phyloP scores from a whole-genome alignment of 441 rosid species.

The Euphorbia corollata region DNA sequence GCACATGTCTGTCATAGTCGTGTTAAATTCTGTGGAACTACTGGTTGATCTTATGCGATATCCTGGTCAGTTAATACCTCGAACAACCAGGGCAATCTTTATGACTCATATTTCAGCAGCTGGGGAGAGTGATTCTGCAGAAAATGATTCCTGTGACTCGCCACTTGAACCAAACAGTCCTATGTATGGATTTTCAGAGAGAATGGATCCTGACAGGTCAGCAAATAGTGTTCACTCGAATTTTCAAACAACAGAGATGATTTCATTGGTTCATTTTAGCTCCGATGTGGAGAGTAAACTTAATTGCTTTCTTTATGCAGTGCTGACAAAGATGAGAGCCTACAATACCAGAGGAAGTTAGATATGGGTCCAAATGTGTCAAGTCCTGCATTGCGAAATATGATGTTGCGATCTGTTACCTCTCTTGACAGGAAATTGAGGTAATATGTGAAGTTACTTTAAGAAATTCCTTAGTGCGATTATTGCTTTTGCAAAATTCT shows the following conservation, averaged over 20 bases:
- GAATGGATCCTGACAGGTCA: conserved; percentile 81
- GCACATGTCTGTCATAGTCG: conserved; percentile 90
- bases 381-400: conserved; percentile 60
- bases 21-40: conserved; percentile 81
- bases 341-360: conserved; percentile 57
- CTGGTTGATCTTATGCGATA: conserved; percentile 94
- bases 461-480: background rate
- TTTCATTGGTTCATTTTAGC: conserved; percentile 7
- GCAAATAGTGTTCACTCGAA: conserved; percentile 20
- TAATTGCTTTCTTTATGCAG: conserved; percentile 36
- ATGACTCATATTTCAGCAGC: conserved; percentile 95
- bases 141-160: conserved; percentile 99
- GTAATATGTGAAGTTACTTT: conserved; percentile 28
- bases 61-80: conserved; percentile 91
- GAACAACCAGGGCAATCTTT: conserved; percentile 76
- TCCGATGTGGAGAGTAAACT: conserved; percentile 4
- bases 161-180: conserved; percentile 99
- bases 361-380: conserved; percentile 60
- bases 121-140: conserved; percentile 99
- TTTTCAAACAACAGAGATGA: conserved; percentile 6
- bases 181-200: conserved; percentile 73
- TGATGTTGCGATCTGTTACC: conserved; percentile 55
- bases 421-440: conserved; percentile 63
- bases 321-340: conserved; percentile 71
- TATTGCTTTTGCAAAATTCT: background rate